A percentile compares a stretch with the other conserved stretches of the same genome.
These are phyloP conservation scores for Trichophyton mentagrophytes DNA, from an alignment of 2,329 filamentous ascomycete genomes.

Conservation along the genomic window DNA sequence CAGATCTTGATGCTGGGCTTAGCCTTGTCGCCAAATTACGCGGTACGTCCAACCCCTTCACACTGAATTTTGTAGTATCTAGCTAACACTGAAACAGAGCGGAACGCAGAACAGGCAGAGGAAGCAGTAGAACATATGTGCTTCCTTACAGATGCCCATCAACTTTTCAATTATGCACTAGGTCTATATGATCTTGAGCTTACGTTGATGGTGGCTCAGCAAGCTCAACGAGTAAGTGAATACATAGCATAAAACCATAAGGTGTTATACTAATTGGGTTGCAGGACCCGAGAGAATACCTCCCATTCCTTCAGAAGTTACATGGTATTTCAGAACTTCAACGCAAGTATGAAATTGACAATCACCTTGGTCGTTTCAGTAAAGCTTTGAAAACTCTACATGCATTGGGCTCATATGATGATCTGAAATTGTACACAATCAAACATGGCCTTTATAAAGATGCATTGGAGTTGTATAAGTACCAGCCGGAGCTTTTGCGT, in stretches of 20 bases:
- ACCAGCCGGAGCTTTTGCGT: slow-evolving; percentile 54
- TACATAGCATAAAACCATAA: background rate
- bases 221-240: slow-evolving; percentile 60
- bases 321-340: slow-evolving; percentile 60
- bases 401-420: slow-evolving; percentile 58
- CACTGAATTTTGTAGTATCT: background rate
- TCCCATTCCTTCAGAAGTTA: slow-evolving; percentile 82
- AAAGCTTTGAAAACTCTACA: slow-evolving; percentile 73
- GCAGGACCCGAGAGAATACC: slow-evolving; percentile 76
- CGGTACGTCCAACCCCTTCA: slow-evolving; percentile 21
- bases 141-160: slow-evolving; percentile 88
- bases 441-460: slow-evolving; percentile 69
- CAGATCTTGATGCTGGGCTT: slow-evolving; percentile 77
- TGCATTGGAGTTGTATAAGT: slow-evolving; percentile 71
- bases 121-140: slow-evolving; percentile 92
- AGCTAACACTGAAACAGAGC: slow-evolving; percentile 26
- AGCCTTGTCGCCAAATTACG: slow-evolving; percentile 61
- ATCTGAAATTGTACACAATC: slow-evolving; percentile 62
- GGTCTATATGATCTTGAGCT: slow-evolving; percentile 87
- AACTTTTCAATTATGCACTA: slow-evolving; percentile 77
- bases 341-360: slow-evolving; percentile 73
- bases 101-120: slow-evolving; percentile 61
- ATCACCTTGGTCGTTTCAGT: slow-evolving; percentile 61
- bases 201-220: slow-evolving; percentile 79
- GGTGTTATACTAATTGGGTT: background rate